A percentile compares a stretch with the other conserved stretches of the same genome.
phyloP scores from a whole-genome alignment of 192 early-diverging fungal genomes.

The Jimgerdemannia flammicorona region DNA sequence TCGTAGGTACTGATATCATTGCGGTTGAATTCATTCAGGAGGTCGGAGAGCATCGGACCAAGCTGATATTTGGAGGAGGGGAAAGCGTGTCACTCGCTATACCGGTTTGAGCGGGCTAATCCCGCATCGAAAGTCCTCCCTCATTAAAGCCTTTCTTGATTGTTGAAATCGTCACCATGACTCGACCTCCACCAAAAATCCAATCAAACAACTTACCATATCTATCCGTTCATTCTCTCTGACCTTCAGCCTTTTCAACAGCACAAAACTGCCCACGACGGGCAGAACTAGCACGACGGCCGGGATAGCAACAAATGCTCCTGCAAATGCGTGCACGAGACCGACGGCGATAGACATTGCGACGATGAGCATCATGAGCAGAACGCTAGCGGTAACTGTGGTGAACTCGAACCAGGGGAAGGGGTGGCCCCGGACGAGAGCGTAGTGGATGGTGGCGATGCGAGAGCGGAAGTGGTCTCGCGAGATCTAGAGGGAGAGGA shows the following conservation, averaged over 20 bases:
- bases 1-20: neutral
- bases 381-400: neutral
- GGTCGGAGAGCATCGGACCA: neutral
- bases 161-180: no score
- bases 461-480: neutral
- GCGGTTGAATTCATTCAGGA: neutral
- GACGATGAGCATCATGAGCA: neutral
- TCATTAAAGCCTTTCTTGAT: no score
- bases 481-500: neutral
- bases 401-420: neutral
- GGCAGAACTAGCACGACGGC: neutral
- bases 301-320: neutral
- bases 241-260: neutral
- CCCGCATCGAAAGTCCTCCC: no score
- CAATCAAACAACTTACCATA: neutral
- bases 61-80: neutral
- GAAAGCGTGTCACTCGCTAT: neutral
- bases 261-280: neutral
- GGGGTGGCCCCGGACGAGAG: neutral
- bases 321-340: neutral
- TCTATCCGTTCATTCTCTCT: neutral
- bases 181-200: neutral
- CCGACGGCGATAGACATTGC: neutral
- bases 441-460: neutral
- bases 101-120: no score